Base-by-base conservation (phyloP, 805 yeast species). In the Kodamaea jinghongensis region DNA sequence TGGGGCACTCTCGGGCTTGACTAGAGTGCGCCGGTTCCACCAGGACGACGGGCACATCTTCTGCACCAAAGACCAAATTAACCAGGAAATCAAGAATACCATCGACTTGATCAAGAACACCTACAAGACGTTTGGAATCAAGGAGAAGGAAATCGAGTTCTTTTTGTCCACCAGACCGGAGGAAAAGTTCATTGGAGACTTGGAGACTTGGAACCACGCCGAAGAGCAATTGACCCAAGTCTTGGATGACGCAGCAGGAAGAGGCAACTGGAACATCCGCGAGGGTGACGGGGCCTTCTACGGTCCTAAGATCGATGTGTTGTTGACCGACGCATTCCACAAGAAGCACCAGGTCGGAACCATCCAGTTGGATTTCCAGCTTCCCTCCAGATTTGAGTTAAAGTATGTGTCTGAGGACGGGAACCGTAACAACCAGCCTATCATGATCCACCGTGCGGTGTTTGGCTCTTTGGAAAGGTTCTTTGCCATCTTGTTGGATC, bases 1-100 rank as follows among this genome's bases (percentile, higher is more conserved):
- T 42, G 99, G 99, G 2, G 95, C 98, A 1, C 72, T 93, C 14
- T 76, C 91, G 5, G 99, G 99, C 0, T 68, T 93, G 27, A 93
- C 98, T 0, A 72, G 99, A 41, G 96, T 93, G 3, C 76, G 99
- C 43, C 71, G 96, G 47, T 93, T 93, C 65, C 99, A 93, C 61
- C 99, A 93, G 65, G 99, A 93, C 61, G 99, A 93, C 60, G 98
- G 97, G 6, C 99, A 93, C 54, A 90, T 93, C 17, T 93, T 93
- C 60, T 93, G 99, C 57, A 78, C 83, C 2, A 71, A 75, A 26
- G 79, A 75, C 5, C 99, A 93, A 63, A 81, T 93, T 34, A 76
- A 74, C 35, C 51, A 59, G 22, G 99, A 93, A 56, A 89, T 93
- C 35, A 54, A 71, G 7, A 75, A 78, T 40, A 85, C 93, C 9